Conservation (phyloP, 306 rosid species). For the Glycine tomentella region DNA sequence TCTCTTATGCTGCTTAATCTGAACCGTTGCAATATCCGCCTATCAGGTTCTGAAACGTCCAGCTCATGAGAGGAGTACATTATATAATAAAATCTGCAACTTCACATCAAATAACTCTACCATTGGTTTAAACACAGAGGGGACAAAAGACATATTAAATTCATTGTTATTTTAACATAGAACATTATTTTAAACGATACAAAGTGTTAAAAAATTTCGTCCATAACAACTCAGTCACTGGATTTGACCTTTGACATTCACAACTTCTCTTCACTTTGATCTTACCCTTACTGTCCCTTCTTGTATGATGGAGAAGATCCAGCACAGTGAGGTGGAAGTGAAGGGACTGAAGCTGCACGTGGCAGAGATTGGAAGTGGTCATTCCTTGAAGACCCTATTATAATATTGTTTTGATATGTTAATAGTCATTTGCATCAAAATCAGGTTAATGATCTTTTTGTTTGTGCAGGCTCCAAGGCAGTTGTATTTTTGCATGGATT, state of each 20-base stretch:
- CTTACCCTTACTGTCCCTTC: neutral
- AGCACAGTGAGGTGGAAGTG: conserved; percentile 64
- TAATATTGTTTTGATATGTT: neutral
- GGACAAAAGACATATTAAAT: neutral
- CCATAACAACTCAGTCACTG: too few relatives aligned
- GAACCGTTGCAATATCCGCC: neutral
- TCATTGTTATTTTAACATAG: neutral
- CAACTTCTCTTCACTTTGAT: neutral
- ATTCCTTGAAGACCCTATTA: neutral
- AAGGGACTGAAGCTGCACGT: conserved; percentile 74
- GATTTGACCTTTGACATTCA: too few relatives aligned
- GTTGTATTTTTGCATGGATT: conserved; percentile 80
- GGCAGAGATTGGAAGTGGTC: conserved; percentile 66
- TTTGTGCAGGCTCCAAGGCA: conserved; percentile 59
- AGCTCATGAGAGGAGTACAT: neutral
- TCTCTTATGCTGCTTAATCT: too few relatives aligned
- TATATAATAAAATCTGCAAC: neutral
- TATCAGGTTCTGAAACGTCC: neutral
- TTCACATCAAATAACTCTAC: neutral
- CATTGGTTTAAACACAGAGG: neutral
- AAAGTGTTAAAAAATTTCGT: neutral
- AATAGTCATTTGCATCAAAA: conserved; percentile 3
- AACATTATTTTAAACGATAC: neutral
- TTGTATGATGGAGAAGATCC: conserved; percentile 61
- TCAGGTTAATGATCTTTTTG: neutral